Conservation (phyloP, 2,329 filamentous ascomycete species). For the Gliomastix tumulicola region DNA sequence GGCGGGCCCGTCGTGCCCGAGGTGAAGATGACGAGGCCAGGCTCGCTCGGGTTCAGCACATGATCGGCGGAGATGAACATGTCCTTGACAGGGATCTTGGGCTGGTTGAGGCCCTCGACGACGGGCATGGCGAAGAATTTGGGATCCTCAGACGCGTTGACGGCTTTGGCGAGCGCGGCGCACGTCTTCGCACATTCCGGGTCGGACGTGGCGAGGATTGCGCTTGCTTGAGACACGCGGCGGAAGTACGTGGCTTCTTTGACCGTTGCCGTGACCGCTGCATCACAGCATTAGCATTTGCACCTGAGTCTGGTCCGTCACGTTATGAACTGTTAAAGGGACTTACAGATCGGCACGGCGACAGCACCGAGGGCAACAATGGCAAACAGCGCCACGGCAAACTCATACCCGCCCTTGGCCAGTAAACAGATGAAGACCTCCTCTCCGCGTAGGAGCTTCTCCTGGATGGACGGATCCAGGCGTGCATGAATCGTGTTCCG, state of each 20-base stretch:
- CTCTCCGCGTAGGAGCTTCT: not conserved
- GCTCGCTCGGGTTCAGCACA: not conserved
- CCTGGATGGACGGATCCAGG: not conserved
- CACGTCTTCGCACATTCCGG: not conserved
- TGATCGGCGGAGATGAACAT: not conserved
- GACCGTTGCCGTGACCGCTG: no score
- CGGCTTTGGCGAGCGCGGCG: not conserved
- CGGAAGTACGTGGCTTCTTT: not conserved
- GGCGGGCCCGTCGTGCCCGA: conserved; percentile 41
- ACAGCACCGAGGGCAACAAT: not conserved
- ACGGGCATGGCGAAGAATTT: not conserved
- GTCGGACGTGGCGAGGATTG: not conserved
- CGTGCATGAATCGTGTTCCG: not conserved
- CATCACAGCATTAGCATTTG: no score
- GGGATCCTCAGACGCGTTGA: not conserved
- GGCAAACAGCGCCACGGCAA: not conserved
- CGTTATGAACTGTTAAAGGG: not conserved
- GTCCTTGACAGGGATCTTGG: not conserved
- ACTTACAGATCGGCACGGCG: not conserved
- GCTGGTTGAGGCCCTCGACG: not conserved
- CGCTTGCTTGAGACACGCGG: not conserved
- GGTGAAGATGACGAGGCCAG: conserved; percentile 28
- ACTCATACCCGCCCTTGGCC: not conserved
- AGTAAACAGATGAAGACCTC: not conserved
- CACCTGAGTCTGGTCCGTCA: no score